Base-by-base conservation (phyloP, 345 rosid species). In the Boechera retrofracta region DNA sequence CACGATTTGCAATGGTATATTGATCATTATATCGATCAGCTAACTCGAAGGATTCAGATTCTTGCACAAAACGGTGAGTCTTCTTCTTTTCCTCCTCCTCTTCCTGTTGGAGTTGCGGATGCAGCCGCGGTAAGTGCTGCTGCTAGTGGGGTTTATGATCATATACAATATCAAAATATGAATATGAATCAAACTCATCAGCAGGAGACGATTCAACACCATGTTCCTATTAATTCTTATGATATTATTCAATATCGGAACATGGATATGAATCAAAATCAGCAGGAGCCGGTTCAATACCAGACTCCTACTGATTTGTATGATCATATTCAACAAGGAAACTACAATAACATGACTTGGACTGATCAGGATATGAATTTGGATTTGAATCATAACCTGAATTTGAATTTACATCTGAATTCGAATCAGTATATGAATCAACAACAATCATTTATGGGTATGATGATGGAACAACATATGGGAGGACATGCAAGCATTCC, bases 181-280 rank as follows among this genome's bases (percentile, higher is more conserved):
- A 41, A 61, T 36, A 61, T 62, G 67, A 33, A 35, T 33, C 64
- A 26, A 3, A 47, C n/a, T 45, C 69, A 29, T 45, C 69, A 29
- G 31, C 28, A n/a, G 7, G 16, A 16, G 3, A 24, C 2, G 42
- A 12, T 48, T 64, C 26, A 15, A 9, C 9, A 44, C 15, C 57
- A 18, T 2, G n/a, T 9, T 35, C 47, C 24, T 21, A 5, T 6
- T 3, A 2, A 42, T 7, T 12, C 3, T 59, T 3, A 11, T 29
- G 35, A 55, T 12, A 4, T 12, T 12, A 6, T 2, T n/a, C 64
- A 59, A 9, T 8, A 59, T 9, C 64, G n/a, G 3, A 5, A 54
- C 5, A 28, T 11, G 13, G 16, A 59, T 31, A 33, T 57, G 62
- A 36, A 60, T 10, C 67, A 29, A 4, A 51, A 35, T 51, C 47